A percentile compares a stretch with the other conserved stretches of the same genome.
Evolutionary conservation across 306 rosid genomes (phyloP).

Genomic region (Rosa chinensis): DNA sequence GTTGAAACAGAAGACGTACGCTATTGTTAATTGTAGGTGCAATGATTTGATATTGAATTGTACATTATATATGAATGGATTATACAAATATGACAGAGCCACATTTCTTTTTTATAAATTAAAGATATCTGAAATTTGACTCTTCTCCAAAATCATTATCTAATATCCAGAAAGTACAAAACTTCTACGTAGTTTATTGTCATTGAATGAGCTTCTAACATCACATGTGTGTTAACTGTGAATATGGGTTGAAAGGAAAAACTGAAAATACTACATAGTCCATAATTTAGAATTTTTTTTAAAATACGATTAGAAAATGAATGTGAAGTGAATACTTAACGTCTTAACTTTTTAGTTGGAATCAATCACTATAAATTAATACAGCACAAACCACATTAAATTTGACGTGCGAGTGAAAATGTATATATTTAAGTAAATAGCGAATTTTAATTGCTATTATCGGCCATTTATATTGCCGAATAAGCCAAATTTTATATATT

Average conservation of each 20-base stretch:
- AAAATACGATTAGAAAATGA: too few relatives aligned
- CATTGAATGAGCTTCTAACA: neutral
- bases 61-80: neutral
- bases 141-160: neutral
- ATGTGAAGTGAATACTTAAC: too few relatives aligned
- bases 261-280: too few relatives aligned
- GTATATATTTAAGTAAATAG: too few relatives aligned
- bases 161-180: neutral
- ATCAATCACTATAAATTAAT: neutral
- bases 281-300: too few relatives aligned
- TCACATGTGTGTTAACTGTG: neutral
- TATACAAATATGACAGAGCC: neutral
- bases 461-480: too few relatives aligned
- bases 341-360: too few relatives aligned
- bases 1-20: neutral
- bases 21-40: neutral
- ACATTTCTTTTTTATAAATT: neutral
- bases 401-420: too few relatives aligned
- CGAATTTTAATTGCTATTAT: too few relatives aligned
- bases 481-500: too few relatives aligned
- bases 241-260: neutral
- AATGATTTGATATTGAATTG: neutral
- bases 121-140: neutral
- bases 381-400: too few relatives aligned
- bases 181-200: neutral